Conservation (phyloP, 441 rosid species). For the Populus hybrid region DNA sequence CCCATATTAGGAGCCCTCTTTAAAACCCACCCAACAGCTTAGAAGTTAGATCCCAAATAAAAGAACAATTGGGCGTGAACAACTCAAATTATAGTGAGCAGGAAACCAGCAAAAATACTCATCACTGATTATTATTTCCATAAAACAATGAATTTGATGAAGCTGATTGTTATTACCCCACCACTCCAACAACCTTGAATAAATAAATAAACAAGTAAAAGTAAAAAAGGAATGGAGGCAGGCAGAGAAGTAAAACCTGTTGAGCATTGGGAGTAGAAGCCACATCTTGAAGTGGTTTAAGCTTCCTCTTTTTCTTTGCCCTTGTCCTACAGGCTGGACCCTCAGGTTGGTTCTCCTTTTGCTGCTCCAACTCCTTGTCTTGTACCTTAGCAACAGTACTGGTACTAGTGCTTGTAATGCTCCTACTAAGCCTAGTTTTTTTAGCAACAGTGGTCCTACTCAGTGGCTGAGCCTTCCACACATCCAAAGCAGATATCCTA, state of each 20-base stretch:
- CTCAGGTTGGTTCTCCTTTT: slow-evolving; percentile 11
- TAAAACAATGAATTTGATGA: not conserved
- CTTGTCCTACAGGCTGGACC: slow-evolving; percentile 40
- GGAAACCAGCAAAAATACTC: not conserved
- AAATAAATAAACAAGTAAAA: not conserved
- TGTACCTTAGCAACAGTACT: not conserved
- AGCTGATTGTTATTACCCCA: not conserved
- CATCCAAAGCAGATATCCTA: slow-evolving; percentile 39
- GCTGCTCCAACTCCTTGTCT: not conserved
- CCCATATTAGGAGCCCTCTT: slow-evolving; percentile 10
- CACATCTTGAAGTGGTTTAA: slow-evolving; percentile 40
- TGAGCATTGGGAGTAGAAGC: slow-evolving; percentile 24
- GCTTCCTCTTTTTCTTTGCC: slow-evolving; percentile 45
- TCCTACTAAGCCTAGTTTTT: not conserved
- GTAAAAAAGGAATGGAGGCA: not conserved
- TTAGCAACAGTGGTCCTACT: slow-evolving; percentile 18
- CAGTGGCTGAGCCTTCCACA: slow-evolving; percentile 30
- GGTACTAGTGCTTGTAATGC: not conserved
- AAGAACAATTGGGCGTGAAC: not conserved
- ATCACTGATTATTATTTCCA: not conserved
- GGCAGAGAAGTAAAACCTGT: slow-evolving; percentile 14
- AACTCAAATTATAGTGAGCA: not conserved
- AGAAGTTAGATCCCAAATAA: slow-evolving; percentile 1
- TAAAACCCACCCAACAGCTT: slow-evolving; percentile 11
- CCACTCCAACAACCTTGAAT: slow-evolving; percentile 7